phyloP scores from a whole-genome alignment of 345 rosid species.

The Gossypium turneri region DNA sequence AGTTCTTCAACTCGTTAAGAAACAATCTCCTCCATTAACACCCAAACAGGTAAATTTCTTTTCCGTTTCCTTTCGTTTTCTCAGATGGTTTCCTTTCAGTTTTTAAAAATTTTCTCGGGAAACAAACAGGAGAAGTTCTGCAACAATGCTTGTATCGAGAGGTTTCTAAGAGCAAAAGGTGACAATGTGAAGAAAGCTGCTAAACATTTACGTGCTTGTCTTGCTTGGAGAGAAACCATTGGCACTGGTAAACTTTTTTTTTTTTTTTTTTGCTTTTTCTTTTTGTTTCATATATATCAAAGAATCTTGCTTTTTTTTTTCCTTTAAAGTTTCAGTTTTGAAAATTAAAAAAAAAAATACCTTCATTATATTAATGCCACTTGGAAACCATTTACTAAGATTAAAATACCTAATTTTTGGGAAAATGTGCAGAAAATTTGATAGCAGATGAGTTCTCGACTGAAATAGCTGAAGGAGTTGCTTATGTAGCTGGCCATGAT shows the following conservation, averaged over 20 bases:
- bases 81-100: background rate
- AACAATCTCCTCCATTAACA: slow-evolving; percentile 74
- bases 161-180: slow-evolving; percentile 74
- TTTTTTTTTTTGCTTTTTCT: slow-evolving; percentile 14
- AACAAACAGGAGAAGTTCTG: slow-evolving; percentile 87
- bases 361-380: slow-evolving; percentile 31
- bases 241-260: slow-evolving; percentile 45
- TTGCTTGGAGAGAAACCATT: slow-evolving; percentile 80
- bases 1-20: slow-evolving; percentile 58
- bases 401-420: background rate
- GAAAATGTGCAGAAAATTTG: slow-evolving; percentile 41
- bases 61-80: background rate
- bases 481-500: slow-evolving; percentile 87
- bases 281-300: slow-evolving; percentile 17
- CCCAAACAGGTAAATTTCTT: slow-evolving; percentile 56
- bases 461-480: slow-evolving; percentile 76
- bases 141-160: slow-evolving; percentile 65
- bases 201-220: slow-evolving; percentile 70
- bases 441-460: slow-evolving; percentile 93
- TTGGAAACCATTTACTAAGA: background rate
- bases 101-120: background rate
- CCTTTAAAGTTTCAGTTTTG: slow-evolving; percentile 21
- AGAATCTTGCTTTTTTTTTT: slow-evolving; percentile 31
- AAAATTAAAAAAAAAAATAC: slow-evolving; percentile 19
- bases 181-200: slow-evolving; percentile 81